Percentiles rank a stretch among this genome's conserved stretches.
phyloP scores from a whole-genome alignment of 192 early-diverging fungal species.

The Fimicolochytrium jonesii region DNA sequence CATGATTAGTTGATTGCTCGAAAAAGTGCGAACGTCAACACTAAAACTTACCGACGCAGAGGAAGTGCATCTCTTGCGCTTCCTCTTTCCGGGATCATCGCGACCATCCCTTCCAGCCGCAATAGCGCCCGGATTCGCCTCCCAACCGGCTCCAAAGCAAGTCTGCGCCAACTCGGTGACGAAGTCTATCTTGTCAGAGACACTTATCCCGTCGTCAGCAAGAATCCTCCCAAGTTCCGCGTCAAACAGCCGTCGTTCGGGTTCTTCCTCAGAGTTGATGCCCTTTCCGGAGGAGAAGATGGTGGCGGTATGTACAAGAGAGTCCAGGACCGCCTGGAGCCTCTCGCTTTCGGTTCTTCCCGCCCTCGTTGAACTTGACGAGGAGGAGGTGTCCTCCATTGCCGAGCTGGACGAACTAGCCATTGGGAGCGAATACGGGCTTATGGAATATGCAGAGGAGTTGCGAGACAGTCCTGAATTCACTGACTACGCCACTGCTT shows the following conservation, averaged over 20 bases:
- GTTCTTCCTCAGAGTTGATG: background rate
- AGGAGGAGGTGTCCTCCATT: too few relatives aligned
- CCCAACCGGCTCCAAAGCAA: constrained; percentile 1
- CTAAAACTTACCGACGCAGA: too few relatives aligned
- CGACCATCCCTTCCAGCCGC: background rate
- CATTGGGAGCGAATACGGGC: too few relatives aligned
- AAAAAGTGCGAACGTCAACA: background rate
- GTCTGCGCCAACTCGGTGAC: constrained; percentile 11
- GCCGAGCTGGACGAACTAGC: too few relatives aligned
- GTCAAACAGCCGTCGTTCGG: background rate
- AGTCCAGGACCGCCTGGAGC: constrained; percentile 1
- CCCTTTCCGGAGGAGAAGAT: background rate
- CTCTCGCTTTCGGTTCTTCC: too few relatives aligned
- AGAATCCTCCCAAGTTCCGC: background rate
- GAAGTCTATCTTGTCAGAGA: constrained; percentile 3
- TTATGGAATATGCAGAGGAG: too few relatives aligned
- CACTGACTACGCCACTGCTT: too few relatives aligned
- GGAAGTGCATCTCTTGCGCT: too few relatives aligned
- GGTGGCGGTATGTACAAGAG: background rate
- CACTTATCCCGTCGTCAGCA: background rate
- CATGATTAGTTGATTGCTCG: background rate
- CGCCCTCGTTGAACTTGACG: too few relatives aligned
- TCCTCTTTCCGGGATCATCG: background rate
- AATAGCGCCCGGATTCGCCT: background rate
- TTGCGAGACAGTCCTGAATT: too few relatives aligned